These are phyloP conservation scores for Ogataea nonfermentans DNA, from an alignment of 805 yeast genomes.

Conservation along the genomic window DNA sequence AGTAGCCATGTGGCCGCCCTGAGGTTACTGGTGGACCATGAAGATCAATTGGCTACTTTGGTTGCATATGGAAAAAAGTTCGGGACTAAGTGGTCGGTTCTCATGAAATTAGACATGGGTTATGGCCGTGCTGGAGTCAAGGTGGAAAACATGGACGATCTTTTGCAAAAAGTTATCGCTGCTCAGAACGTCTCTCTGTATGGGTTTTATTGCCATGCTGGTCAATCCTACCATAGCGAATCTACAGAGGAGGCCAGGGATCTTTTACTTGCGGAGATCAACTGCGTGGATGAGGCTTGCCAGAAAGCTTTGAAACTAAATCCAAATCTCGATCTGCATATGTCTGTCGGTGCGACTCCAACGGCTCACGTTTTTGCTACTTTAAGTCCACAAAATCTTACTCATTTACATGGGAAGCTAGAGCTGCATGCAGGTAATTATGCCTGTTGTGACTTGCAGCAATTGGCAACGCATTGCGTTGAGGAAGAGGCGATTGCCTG, in stretches of 20 bases:
- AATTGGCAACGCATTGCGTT: constrained; percentile 63
- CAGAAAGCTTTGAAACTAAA: constrained; percentile 35
- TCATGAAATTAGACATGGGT: constrained; percentile 69
- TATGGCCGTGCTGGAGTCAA: constrained; percentile 65
- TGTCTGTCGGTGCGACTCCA: constrained; percentile 83
- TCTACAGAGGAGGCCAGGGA: constrained; percentile 46
- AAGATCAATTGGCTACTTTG: constrained; percentile 52
- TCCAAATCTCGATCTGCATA: constrained; percentile 38
- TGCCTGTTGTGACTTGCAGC: constrained; percentile 71
- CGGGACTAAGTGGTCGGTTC: constrained; percentile 54
- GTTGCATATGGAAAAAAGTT: constrained; percentile 33
- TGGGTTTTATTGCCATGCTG: constrained; percentile 80
- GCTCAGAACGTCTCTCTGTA: constrained; percentile 41
- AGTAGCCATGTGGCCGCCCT: constrained; percentile 42
- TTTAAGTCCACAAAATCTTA: constrained; percentile 15
- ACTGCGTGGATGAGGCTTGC: constrained; percentile 54
- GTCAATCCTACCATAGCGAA: constrained; percentile 61
- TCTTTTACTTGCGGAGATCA: constrained; percentile 52
- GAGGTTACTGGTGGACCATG: constrained; percentile 59
- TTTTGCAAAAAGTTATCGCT: constrained; percentile 32
- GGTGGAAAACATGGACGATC: constrained; percentile 32
- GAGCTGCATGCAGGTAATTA: constrained; percentile 83
- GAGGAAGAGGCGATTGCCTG: constrained; percentile 45
- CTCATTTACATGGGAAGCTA: constrained; percentile 38
- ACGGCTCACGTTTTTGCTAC: constrained; percentile 59